phyloP scores from a whole-genome alignment of 1,284 basidiomycete species.

The Sanghuangporus sanghuang region DNA sequence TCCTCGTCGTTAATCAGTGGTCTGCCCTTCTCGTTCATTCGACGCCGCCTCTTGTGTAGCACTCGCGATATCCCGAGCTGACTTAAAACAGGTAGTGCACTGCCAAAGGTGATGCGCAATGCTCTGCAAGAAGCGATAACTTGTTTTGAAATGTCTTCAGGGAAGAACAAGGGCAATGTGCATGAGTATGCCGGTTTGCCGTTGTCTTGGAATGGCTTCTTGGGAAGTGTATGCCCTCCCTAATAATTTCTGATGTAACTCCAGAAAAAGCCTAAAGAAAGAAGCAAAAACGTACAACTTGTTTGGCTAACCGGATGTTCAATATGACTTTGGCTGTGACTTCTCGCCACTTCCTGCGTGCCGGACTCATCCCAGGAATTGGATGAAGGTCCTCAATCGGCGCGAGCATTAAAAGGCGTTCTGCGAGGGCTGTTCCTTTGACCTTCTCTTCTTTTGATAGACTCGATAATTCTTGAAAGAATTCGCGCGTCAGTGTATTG shows the following conservation, averaged over 20 bases:
- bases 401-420: slow-evolving; percentile 36
- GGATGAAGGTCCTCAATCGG: slow-evolving; percentile 36
- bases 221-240: slow-evolving; percentile 55
- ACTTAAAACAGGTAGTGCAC: slow-evolving; percentile 42
- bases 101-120: slow-evolving; percentile 44
- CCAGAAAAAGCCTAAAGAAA: background rate
- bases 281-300: slow-evolving; percentile 27
- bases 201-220: slow-evolving; percentile 23
- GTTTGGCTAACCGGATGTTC: slow-evolving; percentile 28
- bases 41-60: slow-evolving; percentile 43
- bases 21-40: slow-evolving; percentile 21
- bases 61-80: slow-evolving; percentile 53
- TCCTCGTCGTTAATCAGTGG: slow-evolving; percentile 38
- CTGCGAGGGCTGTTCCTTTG: slow-evolving; percentile 25
- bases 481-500: slow-evolving; percentile 35
- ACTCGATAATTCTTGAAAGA: slow-evolving; percentile 40
- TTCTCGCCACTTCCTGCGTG: slow-evolving; percentile 42
- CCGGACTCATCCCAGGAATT: slow-evolving; percentile 25
- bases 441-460: slow-evolving; percentile 18
- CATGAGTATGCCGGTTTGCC: slow-evolving; percentile 34
- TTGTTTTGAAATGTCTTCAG: slow-evolving; percentile 24
- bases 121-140: slow-evolving; percentile 37
- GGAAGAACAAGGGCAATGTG: slow-evolving; percentile 23
- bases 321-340: slow-evolving; percentile 40
- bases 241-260: slow-evolving; percentile 22